phyloP scores from a whole-genome alignment of 306 rosid species.

The Pterocarpus macrocarpus region DNA sequence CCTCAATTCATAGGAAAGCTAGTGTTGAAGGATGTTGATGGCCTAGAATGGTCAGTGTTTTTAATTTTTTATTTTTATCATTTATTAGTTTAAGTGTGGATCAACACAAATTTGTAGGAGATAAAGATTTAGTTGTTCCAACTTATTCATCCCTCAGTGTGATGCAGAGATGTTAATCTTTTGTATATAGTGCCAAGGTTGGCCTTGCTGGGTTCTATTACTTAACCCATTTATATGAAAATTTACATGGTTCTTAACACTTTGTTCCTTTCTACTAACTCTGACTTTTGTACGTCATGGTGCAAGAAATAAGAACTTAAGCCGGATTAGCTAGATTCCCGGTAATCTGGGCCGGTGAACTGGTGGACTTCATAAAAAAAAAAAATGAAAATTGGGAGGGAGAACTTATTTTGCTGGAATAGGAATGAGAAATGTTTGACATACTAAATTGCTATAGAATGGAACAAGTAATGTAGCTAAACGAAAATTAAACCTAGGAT shows the following conservation, averaged over 20 bases:
- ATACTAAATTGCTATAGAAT: not conserved
- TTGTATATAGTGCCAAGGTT: slow-evolving; percentile 60
- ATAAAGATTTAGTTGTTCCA: slow-evolving; percentile 55
- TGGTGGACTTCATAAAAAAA: too few species aligned
- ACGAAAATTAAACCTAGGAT: not conserved
- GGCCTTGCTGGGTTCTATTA: slow-evolving; percentile 42
- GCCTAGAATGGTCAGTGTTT: slow-evolving; percentile 47
- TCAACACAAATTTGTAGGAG: slow-evolving; percentile 67
- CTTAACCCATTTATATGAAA: slow-evolving; percentile 33
- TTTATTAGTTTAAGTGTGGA: slow-evolving; percentile 44
- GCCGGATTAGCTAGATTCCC: too few species aligned
- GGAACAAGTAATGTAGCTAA: not conserved
- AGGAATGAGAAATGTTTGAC: not conserved
- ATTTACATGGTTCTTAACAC: not conserved
- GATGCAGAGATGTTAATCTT: slow-evolving; percentile 52
- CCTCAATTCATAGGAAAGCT: slow-evolving; percentile 55
- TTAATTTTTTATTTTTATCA: slow-evolving; percentile 7
- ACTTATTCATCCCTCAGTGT: slow-evolving; percentile 46
- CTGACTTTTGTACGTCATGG: too few species aligned
- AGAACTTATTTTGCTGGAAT: not conserved
- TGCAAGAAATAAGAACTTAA: not conserved
- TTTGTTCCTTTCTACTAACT: not conserved
- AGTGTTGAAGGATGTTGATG: slow-evolving; percentile 72
- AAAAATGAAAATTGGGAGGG: not conserved
- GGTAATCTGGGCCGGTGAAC: too few species aligned